Conservation (phyloP, 1,284 basidiomycete species). For the Heterobasidion occidentale region DNA sequence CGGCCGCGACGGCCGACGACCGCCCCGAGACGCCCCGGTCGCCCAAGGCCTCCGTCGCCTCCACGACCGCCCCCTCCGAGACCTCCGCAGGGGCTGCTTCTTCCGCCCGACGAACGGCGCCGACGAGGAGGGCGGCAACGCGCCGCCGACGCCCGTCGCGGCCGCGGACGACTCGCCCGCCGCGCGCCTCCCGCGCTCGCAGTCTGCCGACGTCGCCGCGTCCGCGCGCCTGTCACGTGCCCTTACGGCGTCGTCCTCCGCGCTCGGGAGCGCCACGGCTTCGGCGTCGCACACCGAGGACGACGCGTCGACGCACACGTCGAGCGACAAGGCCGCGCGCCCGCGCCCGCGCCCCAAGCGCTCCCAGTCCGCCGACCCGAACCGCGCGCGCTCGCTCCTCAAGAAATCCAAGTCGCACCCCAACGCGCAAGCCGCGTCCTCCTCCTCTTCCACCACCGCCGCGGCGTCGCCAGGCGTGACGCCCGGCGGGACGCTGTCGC, state of each 20-base stretch:
- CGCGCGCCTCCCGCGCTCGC: slow-evolving; percentile 56
- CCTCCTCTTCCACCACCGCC: too few species aligned
- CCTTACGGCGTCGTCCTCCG: slow-evolving; percentile 28
- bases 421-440: too few species aligned
- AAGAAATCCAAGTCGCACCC: too few species aligned
- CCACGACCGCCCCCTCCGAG: slow-evolving; percentile 4
- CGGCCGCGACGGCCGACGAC: slow-evolving; percentile 13
- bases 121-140: slow-evolving; percentile 22
- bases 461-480: slow-evolving; percentile 13
- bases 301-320: slow-evolving; percentile 56
- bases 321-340: slow-evolving; percentile 20
- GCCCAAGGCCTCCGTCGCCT: slow-evolving; percentile 11
- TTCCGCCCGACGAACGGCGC: slow-evolving; percentile 4
- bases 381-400: slow-evolving; percentile 22
- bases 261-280: slow-evolving; percentile 26
- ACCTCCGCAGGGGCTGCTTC: neutral
- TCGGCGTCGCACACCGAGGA: slow-evolving; percentile 41
- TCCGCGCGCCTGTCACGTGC: slow-evolving; percentile 46
- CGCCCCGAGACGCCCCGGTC: slow-evolving; percentile 18
- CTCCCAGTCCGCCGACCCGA: slow-evolving; percentile 36
- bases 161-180: slow-evolving; percentile 19
- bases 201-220: slow-evolving; percentile 67
- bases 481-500: slow-evolving; percentile 32
- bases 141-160: slow-evolving; percentile 30
- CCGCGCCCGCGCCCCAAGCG: slow-evolving; percentile 23